Percentiles rank a stretch among this genome's conserved stretches.
Conservation (phyloP, 306 rosid genomes). For the Fragaria nilgerrensis region DNA sequence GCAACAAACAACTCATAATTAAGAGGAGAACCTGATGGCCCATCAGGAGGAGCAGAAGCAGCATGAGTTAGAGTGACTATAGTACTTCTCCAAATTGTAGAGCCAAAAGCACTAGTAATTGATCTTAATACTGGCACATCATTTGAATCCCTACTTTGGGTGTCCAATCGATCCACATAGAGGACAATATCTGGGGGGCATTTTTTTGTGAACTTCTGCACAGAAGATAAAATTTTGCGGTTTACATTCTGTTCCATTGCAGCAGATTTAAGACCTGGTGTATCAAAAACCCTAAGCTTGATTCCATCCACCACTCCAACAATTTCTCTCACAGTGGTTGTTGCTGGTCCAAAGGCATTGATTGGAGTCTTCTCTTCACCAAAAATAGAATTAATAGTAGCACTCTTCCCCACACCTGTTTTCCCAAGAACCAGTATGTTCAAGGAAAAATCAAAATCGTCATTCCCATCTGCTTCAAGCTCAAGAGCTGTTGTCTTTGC, state of each 20-base stretch:
- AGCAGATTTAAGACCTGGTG: conserved; percentile 88
- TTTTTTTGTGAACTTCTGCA: conserved; percentile 72
- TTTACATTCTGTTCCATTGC: conserved; percentile 69
- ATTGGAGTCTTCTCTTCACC: conserved; percentile 76
- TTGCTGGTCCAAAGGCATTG: conserved; percentile 81
- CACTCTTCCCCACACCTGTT: conserved; percentile 96
- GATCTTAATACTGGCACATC: conserved; percentile 78
- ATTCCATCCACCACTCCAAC: conserved; percentile 86
- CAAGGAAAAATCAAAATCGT: conserved; percentile 65
- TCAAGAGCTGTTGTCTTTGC: conserved; percentile 68
- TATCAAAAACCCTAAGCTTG: conserved; percentile 73
- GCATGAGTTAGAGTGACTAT: conserved; percentile 85
- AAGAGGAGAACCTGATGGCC: conserved; percentile 86
- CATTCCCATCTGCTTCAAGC: conserved; percentile 75
- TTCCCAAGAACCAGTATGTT: conserved; percentile 90
- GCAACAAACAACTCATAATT: conserved; percentile 91
- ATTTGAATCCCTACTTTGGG: conserved; percentile 85
- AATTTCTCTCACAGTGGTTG: conserved; percentile 70
- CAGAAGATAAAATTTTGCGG: conserved; percentile 57
- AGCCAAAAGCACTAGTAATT: conserved; percentile 59
- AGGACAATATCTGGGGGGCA: conserved; percentile 85
- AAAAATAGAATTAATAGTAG: conserved; percentile 88
- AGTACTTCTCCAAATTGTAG: conserved; percentile 79
- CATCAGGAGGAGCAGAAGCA: conserved; percentile 98
- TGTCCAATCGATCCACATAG: conserved; percentile 90